A percentile compares a stretch with the other conserved stretches of the same genome.
Conservation (phyloP, 1,284 basidiomycete genomes). For the Papiliotrema fonsecae region DNA sequence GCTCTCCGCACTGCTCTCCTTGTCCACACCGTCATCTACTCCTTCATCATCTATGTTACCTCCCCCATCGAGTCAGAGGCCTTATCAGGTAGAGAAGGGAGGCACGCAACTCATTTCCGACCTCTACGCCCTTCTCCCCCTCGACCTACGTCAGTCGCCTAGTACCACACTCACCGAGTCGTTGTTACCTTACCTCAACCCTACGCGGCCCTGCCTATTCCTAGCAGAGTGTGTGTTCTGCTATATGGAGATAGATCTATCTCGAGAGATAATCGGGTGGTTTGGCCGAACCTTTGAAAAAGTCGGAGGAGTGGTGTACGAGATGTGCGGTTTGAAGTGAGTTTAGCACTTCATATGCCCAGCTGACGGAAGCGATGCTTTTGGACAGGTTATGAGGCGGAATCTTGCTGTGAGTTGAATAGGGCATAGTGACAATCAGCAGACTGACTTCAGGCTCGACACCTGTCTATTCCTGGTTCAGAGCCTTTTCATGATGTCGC, state of each 20-base stretch:
- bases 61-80: neutral
- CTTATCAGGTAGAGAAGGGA: conserved; percentile 51
- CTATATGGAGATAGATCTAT: conserved; percentile 68
- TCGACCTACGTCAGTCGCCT: conserved; percentile 63
- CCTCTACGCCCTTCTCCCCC: conserved; percentile 68
- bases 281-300: conserved; percentile 58
- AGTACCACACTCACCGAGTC: conserved; percentile 12
- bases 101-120: conserved; percentile 63
- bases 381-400: conserved; percentile 79
- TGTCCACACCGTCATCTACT: neutral
- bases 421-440: neutral
- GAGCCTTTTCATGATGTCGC: conserved; percentile 58
- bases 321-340: conserved; percentile 74
- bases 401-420: conserved; percentile 64
- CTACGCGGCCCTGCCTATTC: conserved; percentile 67
- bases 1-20: conserved; percentile 47
- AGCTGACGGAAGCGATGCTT: conserved; percentile 55
- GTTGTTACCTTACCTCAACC: conserved; percentile 55
- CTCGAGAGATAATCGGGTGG: conserved; percentile 64
- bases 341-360: conserved; percentile 6
- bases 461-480: conserved; percentile 68
- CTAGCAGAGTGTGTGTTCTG: conserved; percentile 87
- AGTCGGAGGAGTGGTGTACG: conserved; percentile 61
- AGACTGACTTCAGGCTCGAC: conserved; percentile 56
- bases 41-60: neutral